Percentiles rank a stretch among this genome's conserved stretches.
These are phyloP conservation scores for Clarireedia monteithiana DNA, from an alignment of 2,329 filamentous ascomycete genomes.

Conservation along the genomic window DNA sequence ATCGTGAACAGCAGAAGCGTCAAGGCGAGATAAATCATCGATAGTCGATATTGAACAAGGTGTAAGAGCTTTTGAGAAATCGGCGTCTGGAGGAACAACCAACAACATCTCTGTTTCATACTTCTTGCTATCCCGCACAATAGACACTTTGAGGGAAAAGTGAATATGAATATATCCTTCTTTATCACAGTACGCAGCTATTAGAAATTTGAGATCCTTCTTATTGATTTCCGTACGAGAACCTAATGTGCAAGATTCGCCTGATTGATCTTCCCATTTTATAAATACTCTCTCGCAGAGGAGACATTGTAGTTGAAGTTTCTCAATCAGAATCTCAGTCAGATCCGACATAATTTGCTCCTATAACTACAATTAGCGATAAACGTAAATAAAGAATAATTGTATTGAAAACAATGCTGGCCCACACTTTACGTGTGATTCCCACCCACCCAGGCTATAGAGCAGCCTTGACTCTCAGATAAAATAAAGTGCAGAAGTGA, in stretches of 20 bases:
- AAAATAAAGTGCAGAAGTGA: not conserved
- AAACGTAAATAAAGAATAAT: not conserved
- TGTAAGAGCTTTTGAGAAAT: not conserved
- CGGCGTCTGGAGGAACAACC: not conserved
- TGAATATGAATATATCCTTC: not conserved
- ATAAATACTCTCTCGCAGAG: not conserved
- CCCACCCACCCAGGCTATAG: conserved; percentile 1
- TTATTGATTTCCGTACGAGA: no score
- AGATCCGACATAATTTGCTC: not conserved
- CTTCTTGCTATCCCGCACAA: not conserved
- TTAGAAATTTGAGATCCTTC: no score
- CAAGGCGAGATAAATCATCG: not conserved
- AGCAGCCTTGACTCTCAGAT: conserved; percentile 2
- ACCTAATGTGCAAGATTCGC: not conserved
- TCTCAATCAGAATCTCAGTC: not conserved
- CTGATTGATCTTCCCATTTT: not conserved
- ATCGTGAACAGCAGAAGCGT: no score
- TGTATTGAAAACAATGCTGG: not conserved
- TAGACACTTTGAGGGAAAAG: not conserved
- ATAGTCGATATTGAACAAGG: not conserved
- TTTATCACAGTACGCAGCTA: no score
- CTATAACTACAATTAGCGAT: not conserved
- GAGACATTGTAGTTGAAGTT: not conserved
- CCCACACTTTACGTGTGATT: not conserved
- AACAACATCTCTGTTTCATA: not conserved